These are phyloP conservation scores for Cryphonectria japonica DNA, from an alignment of 2,329 filamentous ascomycete genomes.

Conservation along the genomic window DNA sequence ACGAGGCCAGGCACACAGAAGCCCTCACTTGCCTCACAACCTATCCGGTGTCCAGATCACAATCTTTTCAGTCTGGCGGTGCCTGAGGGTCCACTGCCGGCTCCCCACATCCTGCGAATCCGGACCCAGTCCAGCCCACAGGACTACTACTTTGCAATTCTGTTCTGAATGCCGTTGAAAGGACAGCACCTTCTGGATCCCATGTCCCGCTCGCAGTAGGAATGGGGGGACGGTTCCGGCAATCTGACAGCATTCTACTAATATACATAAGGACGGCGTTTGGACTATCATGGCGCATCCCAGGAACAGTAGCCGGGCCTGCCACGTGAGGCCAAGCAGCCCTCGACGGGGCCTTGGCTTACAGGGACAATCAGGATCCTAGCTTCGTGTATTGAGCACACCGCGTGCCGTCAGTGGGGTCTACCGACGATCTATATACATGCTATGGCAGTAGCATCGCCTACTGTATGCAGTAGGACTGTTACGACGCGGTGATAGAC, in stretches of 20 bases:
- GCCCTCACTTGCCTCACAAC: background rate
- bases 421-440: constrained; percentile 2
- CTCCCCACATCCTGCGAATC: background rate
- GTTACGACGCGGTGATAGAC: background rate
- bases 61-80: background rate
- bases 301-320: background rate
- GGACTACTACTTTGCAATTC: background rate
- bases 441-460: background rate
- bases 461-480: background rate
- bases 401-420: background rate
- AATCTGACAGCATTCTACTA: background rate
- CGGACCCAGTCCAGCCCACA: constrained; percentile 2
- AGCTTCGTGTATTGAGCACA: background rate
- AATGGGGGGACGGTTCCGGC: background rate
- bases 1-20: background rate
- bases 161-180: background rate
- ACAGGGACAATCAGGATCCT: background rate
- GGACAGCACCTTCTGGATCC: background rate
- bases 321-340: background rate
- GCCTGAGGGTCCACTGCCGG: background rate
- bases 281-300: background rate
- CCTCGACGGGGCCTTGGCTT: background rate
- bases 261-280: background rate
- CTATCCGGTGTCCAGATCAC: background rate
- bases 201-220: background rate